Evolutionary conservation across 2,329 filamentous ascomycete genomes (phyloP).

Genomic region (Cytospora chrysosperma): DNA sequence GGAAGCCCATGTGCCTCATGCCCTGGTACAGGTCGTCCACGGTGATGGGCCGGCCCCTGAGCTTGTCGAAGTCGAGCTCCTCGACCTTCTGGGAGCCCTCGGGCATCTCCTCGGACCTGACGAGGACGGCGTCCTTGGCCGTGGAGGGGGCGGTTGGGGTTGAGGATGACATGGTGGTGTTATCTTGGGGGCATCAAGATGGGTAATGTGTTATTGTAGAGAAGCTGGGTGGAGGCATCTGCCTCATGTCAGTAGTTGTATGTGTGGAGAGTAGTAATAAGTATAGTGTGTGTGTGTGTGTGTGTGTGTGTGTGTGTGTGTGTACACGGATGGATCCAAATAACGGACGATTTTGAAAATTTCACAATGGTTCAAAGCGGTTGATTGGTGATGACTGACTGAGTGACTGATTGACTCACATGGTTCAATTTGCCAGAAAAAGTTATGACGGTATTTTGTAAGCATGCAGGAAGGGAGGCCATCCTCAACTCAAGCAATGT

Average conservation of each 20-base stretch:
- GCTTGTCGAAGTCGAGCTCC: slow-evolving; percentile 88
- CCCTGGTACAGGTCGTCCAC: slow-evolving; percentile 79
- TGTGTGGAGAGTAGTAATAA: too few species aligned
- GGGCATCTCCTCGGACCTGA: slow-evolving; percentile 79
- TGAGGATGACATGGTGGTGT: slow-evolving; percentile 34
- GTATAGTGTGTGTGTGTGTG: neutral
- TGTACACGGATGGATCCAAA: too few species aligned
- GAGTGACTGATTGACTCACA: too few species aligned
- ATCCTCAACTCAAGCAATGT: too few species aligned
- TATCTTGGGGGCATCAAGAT: too few species aligned
- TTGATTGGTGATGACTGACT: neutral
- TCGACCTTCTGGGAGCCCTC: slow-evolving; percentile 76
- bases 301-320: neutral
- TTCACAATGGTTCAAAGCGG: slow-evolving; percentile 7
- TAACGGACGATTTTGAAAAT: slow-evolving; percentile 10
- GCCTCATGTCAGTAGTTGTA: too few species aligned
- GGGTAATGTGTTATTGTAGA: neutral
- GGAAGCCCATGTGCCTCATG: slow-evolving; percentile 82
- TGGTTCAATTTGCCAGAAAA: too few species aligned
- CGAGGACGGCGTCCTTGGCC: slow-evolving; percentile 78
- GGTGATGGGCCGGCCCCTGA: slow-evolving; percentile 72
- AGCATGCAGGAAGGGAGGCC: too few species aligned
- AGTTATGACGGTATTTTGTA: too few species aligned
- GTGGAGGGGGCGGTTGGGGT: slow-evolving; percentile 50
- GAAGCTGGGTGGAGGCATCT: too few species aligned